Base-by-base conservation (phyloP, 805 yeast species). In the Candida coquimbonensis region DNA sequence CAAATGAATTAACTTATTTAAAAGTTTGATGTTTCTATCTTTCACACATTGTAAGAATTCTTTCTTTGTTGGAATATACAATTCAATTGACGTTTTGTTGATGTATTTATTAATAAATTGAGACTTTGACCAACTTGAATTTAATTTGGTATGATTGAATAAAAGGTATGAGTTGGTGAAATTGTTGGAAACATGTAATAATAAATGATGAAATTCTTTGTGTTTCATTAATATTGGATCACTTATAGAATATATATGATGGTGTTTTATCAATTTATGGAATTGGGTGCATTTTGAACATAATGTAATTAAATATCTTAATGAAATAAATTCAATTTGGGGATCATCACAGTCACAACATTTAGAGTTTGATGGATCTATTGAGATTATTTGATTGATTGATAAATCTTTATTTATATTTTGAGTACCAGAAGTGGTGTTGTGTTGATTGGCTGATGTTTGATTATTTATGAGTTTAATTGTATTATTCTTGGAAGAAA, bases 261-360 rank as follows among this genome's bases (percentile, higher is more conserved):
- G 77, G 5, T 88, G 73, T 52, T 84, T 96, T 59, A 91, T 63
- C 19, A 87, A 81, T 45, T 96, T 70, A 62, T 90, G 97, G n/a
- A 82, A 80, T 0, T 95, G 89, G 0, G 96, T 81, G 56, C 98
- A 90, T 42, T 81, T 80, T 39, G 87, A 81, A 63, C 98, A 90
- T 25, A 91, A 69, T 4, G 83, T 77, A 27, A 80, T 79, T 45
- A 88, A 64, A 37, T 83, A 63, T 55, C 85, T 89, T 48, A 87
- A 70, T 0, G 96, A 86, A 4, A 91, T 75, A 96, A 96, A 90
- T 53, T 89, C 96, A 14, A 86, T 95, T 14, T 73, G 77, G 0
- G 63, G 56, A 2, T 79, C 59, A 0, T 83, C 82, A 67, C 98
- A 90, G 57, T 90, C 98, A 13, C 87, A 86, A 64, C 98, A 90